Evolutionary conservation across 2,329 filamentous ascomycete species (phyloP), one percentile per base, ranked within the genome.

Genomic region (Fusarium camptoceras): DNA sequence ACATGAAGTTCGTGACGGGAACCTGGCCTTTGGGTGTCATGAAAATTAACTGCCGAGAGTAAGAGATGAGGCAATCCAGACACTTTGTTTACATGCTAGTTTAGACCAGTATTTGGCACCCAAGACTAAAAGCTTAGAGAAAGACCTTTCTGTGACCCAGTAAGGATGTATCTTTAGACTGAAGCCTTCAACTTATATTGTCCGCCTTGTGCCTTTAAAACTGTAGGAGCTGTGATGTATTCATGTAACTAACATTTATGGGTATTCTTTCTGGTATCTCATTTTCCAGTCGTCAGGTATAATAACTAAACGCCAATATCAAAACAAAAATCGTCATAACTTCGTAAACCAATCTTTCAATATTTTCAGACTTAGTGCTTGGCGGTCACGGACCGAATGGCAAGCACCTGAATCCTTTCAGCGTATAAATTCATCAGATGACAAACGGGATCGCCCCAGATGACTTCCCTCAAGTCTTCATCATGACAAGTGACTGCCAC

Each of bases 361-460:
- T 34, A 20, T 20, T 24, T 31, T 37, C 34, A n/a, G 34, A 37
- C 22, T 41, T 39, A 66, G 24, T 43, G 57, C 59, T 70, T 72
- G 3, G 65, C 76, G 18, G 73, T 79, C 16, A 79, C 74, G 8
- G 76, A 92, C 61, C 86, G 88, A 2, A 90, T 89, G 14, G 92
- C 92, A 58, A 97, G 79, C 6, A 84, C 82, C 77, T 96, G 91
- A 46, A 97, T 87, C 55, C 94, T 82, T 22, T 85, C 87, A 16
- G 88, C 88, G 79, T 97, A 97, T 22, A 96, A 76, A 63, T 83
- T 88, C 94, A 97, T 97, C 72, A 89, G 84, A 81, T 97, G 94
- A 77, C 89, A 91, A 44, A 93, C 83, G 0, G 92, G 92, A 77
- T 97, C 93, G 0, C 94, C 94, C 86, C 94, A 97, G 6, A 97